Percentiles rank a stretch among this genome's conserved stretches.
Evolutionary conservation across 2,329 filamentous ascomycete species (phyloP).

Genomic region (Aspergillus pseudoviridinutans): DNA sequence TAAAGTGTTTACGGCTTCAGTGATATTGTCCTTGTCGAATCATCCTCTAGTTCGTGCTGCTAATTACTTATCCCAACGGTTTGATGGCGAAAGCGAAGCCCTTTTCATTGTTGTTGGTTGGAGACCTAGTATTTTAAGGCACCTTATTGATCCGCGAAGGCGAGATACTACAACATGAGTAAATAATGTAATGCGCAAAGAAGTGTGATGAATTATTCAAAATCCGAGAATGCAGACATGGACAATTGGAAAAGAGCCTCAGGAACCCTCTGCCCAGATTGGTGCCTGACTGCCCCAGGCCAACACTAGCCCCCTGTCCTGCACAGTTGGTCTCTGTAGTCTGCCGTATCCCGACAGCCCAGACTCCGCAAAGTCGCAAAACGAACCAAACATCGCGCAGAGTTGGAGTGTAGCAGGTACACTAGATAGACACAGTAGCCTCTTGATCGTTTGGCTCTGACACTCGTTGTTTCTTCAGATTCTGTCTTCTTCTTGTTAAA

Average conservation of each 20-base stretch:
- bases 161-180: neutral
- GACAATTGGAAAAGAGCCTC: neutral
- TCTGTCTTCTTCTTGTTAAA: neutral
- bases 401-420: neutral
- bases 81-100: too few relatives aligned
- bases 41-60: neutral
- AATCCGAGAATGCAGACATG: neutral
- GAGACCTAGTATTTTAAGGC: neutral
- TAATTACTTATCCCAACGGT: neutral
- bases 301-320: neutral
- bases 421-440: neutral
- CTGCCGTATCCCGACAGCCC: neutral
- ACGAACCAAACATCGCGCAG: neutral
- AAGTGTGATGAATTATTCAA: too few relatives aligned
- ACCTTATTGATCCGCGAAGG: neutral
- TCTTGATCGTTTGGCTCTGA: neutral
- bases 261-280: neutral
- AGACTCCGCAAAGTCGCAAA: neutral
- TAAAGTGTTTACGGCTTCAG: neutral
- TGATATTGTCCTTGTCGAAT: neutral
- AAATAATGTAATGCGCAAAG: neutral
- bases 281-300: constrained; percentile 6
- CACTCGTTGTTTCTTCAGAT: neutral
- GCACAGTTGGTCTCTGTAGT: neutral
- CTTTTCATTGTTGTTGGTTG: neutral